Evolutionary conservation across 257 asterid genomes (phyloP), one percentile per base, ranked within the genome.

Genomic region (Solanum acaule): DNA sequence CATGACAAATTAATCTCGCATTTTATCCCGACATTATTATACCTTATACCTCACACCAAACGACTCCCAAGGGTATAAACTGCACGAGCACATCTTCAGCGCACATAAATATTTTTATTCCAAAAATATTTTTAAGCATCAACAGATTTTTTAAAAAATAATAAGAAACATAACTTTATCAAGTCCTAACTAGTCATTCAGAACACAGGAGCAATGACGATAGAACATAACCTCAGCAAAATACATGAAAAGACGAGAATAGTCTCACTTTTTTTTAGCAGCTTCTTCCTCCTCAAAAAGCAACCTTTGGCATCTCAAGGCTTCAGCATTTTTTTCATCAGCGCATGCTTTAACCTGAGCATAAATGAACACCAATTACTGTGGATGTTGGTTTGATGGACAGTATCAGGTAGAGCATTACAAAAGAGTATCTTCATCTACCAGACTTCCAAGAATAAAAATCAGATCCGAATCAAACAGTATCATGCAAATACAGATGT

Each of bases 251-350:
- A 81, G 23, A 14, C 0, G 13, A 81, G 65, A 78, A 46, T 42
- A 81, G 89, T 27, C 35, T 72, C 83, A 97, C 99, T 98, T 93
- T 91, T 91, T 94, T 90, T 94, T 93, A 88, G 94, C 97, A 86
- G 98, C 98, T 90, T 97, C 99, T 91, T 96, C 99, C 92, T 97
- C 99, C 94, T 94, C 99, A 90, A 96, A 95, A 67, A 97, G 99
- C 92, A 94, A 94, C 91, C 94, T 94, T 77, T 96, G 98, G 89
- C 95, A 94, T 90, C 96, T 96, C 91, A 96, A 95, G 88, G 99
- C 97, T 93, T 97, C 99, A 20, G 94, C 98, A 90, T 97, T 97
- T 92, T 97, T 94, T 90, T 93, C 94, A 14, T 98, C 97, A 44
- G 92, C 87, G 97, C 99, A 95, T 85, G 98, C 95, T 90, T 94